Base-by-base conservation (phyloP, 768 basidiomycete genomes). In the Suillus luteus region DNA sequence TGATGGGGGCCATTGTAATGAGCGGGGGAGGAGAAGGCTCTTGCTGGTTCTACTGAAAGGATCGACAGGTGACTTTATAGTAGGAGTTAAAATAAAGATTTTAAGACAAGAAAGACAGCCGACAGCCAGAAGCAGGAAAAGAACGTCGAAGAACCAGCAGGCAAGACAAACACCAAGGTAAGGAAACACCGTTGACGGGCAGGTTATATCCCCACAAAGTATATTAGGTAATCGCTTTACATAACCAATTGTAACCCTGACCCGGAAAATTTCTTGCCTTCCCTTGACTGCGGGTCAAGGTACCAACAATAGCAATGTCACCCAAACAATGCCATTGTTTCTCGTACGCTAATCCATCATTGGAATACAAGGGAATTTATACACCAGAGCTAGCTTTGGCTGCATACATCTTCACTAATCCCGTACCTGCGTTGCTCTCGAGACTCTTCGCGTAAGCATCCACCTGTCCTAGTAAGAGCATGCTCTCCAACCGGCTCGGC, bases 371-470 rank as follows among this genome's bases (percentile, higher is more conserved):
- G 24, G 38, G 7, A 41, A 31, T 10, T 67, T 54, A 67, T 49
- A 62, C 44, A 52, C 64, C 58, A 11, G 64, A 59, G 35, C 66
- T 78, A 6, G 78, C 80, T 68, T 80, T 81, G 1, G 89, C 85
- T 0, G 83, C 88, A 71, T 92, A 96, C 90, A 93, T 94, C 78
- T 93, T 93, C n/a, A 92, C 89, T 64, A 96, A 75, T 27, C 80
- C 83, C 19, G 81, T 73, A 54, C 83, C 82, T 35, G 88, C 86
- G 41, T 80, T 83, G 64, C 83, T 83, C 60, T 85, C 91, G 66
- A 96, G 78, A 62, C 84, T 90, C 82, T 88, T 91, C 41, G 89
- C 91, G 68, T 92, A 88, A 9, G 86, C 91, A 76, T 96, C 95
- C 66, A 96, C 86, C 79, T 93, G 92, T 14, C 94, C 95, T 46